These are phyloP conservation scores for Verticillium albo-atrum DNA, from an alignment of 2,329 filamentous ascomycete species.

Conservation along the genomic window DNA sequence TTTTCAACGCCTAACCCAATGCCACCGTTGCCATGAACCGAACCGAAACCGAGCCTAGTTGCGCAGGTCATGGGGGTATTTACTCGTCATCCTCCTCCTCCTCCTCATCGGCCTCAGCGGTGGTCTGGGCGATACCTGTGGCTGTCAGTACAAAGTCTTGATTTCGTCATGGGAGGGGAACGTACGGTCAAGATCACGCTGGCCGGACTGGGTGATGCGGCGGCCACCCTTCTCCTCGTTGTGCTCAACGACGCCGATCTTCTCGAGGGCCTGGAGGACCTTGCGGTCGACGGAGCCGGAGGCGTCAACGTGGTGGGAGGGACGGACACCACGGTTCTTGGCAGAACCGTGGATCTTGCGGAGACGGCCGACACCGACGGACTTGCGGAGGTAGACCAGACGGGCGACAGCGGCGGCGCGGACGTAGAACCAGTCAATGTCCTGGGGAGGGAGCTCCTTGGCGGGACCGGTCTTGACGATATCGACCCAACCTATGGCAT, in stretches of 20 bases:
- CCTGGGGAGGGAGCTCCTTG: slow-evolving; percentile 97
- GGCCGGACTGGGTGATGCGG: slow-evolving; percentile 94
- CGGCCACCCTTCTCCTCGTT: slow-evolving; percentile 98
- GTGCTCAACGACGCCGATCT: slow-evolving; percentile 96
- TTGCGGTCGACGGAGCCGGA: slow-evolving; percentile 96
- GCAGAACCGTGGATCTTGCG: slow-evolving; percentile 92
- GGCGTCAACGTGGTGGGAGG: slow-evolving; percentile 93
- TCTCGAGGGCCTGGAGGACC: slow-evolving; percentile 95
- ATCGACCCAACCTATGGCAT: slow-evolving; percentile 82
- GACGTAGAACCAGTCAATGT: slow-evolving; percentile 93
- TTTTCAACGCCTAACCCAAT: slow-evolving; percentile 9
- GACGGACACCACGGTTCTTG: slow-evolving; percentile 94
- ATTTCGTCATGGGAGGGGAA: slow-evolving; percentile 5
- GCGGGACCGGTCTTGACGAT: slow-evolving; percentile 97
- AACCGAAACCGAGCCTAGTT: not conserved
- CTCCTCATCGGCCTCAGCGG: slow-evolving; percentile 67
- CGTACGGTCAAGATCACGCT: slow-evolving; percentile 94
- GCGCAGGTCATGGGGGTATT: slow-evolving; percentile 21
- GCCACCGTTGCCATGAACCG: slow-evolving; percentile 3
- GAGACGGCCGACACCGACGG: slow-evolving; percentile 95
- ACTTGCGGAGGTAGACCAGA: slow-evolving; percentile 99
- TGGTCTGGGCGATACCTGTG: slow-evolving; percentile 74
- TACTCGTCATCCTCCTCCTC: slow-evolving; percentile 63
- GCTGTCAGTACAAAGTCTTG: not conserved
- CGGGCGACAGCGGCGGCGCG: slow-evolving; percentile 93